Percentiles rank a stretch among this genome's conserved stretches.
Conservation (phyloP, 225 moss, liverwort and hornwort species). For the Ulota crispa region DNA sequence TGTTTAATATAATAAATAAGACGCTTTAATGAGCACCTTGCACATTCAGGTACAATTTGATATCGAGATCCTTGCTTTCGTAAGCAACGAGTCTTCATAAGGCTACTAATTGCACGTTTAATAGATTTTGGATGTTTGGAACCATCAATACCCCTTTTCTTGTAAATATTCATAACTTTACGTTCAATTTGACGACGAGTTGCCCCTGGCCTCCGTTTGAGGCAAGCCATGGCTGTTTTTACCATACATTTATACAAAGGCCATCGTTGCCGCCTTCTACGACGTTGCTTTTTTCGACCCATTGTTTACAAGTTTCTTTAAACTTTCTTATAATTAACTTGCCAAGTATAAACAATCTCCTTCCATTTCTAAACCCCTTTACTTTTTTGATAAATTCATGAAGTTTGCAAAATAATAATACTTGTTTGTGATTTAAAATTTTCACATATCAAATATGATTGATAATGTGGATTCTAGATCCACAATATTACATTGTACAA, state of each 20-base stretch:
- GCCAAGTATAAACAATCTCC: neutral
- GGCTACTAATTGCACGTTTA: neutral
- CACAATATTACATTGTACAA: neutral
- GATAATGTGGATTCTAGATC: neutral
- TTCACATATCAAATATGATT: rapidly evolving
- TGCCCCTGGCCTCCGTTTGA: neutral
- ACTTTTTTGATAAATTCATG: rapidly evolving
- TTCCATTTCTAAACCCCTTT: neutral
- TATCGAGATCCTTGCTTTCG: neutral
- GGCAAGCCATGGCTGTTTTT: slow-evolving; percentile 17
- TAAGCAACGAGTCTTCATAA: neutral
- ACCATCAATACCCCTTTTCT: slow-evolving; percentile 1
- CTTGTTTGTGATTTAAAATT: neutral
- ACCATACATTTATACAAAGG: slow-evolving; percentile 26
- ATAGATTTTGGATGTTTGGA: neutral
- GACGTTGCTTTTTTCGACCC: rapidly evolving
- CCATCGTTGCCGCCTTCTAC: rapidly evolving
- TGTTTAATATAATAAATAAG: neutral
- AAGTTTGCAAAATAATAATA: rapidly evolving
- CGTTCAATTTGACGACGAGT: slow-evolving; percentile 15
- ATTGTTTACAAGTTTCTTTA: neutral
- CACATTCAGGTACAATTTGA: neutral
- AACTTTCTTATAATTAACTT: rapidly evolving
- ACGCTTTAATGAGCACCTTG: neutral
- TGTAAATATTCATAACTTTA: slow-evolving; percentile 14